phyloP scores from a whole-genome alignment of 1,284 basidiomycete species.

The Somion occarium region DNA sequence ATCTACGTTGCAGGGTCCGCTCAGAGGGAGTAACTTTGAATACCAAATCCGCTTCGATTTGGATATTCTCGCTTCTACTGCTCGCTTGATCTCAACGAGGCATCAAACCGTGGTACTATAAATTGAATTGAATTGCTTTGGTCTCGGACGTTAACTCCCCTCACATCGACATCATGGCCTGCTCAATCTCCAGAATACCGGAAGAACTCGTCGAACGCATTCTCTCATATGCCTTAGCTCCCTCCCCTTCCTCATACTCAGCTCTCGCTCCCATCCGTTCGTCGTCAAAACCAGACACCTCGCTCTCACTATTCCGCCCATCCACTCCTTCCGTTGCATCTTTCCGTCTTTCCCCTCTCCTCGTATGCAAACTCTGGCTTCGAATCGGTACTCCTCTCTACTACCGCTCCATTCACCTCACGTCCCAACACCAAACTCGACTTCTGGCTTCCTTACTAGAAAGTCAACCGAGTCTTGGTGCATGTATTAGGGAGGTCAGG shows the following conservation, averaged over 20 bases:
- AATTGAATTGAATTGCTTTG: too few species aligned
- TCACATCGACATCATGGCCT: not conserved
- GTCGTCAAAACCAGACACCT: not conserved
- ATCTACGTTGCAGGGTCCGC: too few species aligned
- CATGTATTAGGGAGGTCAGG: not conserved
- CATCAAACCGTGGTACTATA: too few species aligned
- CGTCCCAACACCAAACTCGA: not conserved
- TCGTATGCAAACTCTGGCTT: conserved; percentile 1
- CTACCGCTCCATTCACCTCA: conserved; percentile 4
- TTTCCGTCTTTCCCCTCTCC: not conserved
- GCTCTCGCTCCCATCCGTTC: not conserved
- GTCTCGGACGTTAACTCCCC: too few species aligned
- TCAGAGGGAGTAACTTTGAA: too few species aligned
- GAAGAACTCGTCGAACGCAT: conserved; percentile 9
- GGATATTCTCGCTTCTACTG: too few species aligned
- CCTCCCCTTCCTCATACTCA: not conserved
- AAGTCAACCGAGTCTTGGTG: not conserved
- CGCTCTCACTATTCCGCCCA: not conserved
- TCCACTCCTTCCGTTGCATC: not conserved
- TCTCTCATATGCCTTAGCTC: not conserved
- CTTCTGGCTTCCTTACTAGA: not conserved
- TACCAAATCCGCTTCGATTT: too few species aligned
- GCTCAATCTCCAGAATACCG: not conserved
- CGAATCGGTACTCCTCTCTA: conserved; percentile 2
- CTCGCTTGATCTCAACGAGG: too few species aligned